phyloP scores from a whole-genome alignment of 2,329 filamentous ascomycete genomes.

The Ambrosiella xylebori region DNA sequence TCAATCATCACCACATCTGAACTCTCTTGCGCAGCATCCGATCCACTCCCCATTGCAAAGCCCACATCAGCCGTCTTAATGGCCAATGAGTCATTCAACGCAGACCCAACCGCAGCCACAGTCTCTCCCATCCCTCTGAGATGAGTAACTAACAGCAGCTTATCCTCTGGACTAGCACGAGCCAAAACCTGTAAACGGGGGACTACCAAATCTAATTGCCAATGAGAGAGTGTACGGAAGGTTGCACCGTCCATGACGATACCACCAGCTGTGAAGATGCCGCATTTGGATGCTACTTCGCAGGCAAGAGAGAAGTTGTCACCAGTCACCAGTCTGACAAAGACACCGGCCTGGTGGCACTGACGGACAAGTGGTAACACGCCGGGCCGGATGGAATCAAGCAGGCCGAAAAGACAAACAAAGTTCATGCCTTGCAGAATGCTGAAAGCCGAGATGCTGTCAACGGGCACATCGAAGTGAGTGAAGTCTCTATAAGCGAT shows the following conservation, averaged over 20 bases:
- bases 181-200: constrained; percentile 51
- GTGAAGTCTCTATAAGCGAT: constrained; percentile 50
- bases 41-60: constrained; percentile 51
- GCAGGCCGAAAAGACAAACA: constrained; percentile 41
- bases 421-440: constrained; percentile 21
- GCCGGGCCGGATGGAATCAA: constrained; percentile 46
- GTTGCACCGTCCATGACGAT: constrained; percentile 38
- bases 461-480: constrained; percentile 20
- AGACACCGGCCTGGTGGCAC: constrained; percentile 47
- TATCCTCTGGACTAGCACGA: constrained; percentile 53
- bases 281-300: constrained; percentile 27
- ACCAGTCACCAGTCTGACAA: constrained; percentile 46
- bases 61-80: constrained; percentile 50
- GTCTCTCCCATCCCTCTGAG: constrained; percentile 49
- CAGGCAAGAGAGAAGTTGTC: constrained; percentile 29
- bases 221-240: constrained; percentile 39
- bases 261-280: constrained; percentile 43
- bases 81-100: constrained; percentile 49
- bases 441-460: constrained; percentile 19
- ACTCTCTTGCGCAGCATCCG: constrained; percentile 46
- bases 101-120: constrained; percentile 49
- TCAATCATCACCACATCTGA: constrained; percentile 45
- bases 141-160: constrained; percentile 45
- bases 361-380: constrained; percentile 44
- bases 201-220: constrained; percentile 32